Percentiles rank a stretch among this genome's conserved stretches.
Conservation (phyloP, 2,329 filamentous ascomycete genomes). For the Aureobasidium zeae region DNA sequence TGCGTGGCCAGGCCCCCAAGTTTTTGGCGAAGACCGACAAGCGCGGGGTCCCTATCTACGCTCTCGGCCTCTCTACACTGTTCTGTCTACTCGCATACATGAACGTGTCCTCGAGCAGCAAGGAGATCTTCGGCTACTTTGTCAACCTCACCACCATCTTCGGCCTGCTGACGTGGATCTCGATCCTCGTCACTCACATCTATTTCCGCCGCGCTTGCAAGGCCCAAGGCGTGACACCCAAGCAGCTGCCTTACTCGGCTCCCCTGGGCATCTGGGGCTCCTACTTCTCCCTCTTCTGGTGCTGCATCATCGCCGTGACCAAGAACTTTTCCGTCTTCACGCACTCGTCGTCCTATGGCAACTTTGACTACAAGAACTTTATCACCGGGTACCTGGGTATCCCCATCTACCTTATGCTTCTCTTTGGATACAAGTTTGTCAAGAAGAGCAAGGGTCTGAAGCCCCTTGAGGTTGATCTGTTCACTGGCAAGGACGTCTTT, state of each 20-base stretch:
- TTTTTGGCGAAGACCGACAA: slow-evolving; percentile 64
- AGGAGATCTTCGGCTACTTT: slow-evolving; percentile 39
- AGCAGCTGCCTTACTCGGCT: slow-evolving; percentile 46
- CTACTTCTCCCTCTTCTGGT: slow-evolving; percentile 58
- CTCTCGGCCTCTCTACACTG: slow-evolving; percentile 50
- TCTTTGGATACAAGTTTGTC: slow-evolving; percentile 57
- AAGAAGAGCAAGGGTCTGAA: slow-evolving; percentile 47
- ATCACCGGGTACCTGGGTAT: slow-evolving; percentile 71
- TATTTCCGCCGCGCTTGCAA: slow-evolving; percentile 38
- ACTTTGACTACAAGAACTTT: slow-evolving; percentile 66
- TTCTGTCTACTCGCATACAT: slow-evolving; percentile 51
- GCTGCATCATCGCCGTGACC: slow-evolving; percentile 63
- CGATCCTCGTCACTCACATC: slow-evolving; percentile 41
- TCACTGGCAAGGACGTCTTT: slow-evolving; percentile 62
- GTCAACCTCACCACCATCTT: slow-evolving; percentile 36
- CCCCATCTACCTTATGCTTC: slow-evolving; percentile 60
- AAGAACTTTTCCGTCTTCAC: slow-evolving; percentile 75
- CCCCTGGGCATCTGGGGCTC: slow-evolving; percentile 65
- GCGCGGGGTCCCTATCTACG: slow-evolving; percentile 60
- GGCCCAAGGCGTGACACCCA: slow-evolving; percentile 38
- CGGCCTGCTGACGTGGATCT: slow-evolving; percentile 40
- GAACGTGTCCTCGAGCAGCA: slow-evolving; percentile 36
- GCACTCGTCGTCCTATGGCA: slow-evolving; percentile 36
- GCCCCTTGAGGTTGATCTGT: slow-evolving; percentile 57
- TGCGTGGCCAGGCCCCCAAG: slow-evolving; percentile 60